These are phyloP conservation scores for Neostapfia colusana DNA, from an alignment of 176 grass and related monocot genomes.

Conservation along the genomic window DNA sequence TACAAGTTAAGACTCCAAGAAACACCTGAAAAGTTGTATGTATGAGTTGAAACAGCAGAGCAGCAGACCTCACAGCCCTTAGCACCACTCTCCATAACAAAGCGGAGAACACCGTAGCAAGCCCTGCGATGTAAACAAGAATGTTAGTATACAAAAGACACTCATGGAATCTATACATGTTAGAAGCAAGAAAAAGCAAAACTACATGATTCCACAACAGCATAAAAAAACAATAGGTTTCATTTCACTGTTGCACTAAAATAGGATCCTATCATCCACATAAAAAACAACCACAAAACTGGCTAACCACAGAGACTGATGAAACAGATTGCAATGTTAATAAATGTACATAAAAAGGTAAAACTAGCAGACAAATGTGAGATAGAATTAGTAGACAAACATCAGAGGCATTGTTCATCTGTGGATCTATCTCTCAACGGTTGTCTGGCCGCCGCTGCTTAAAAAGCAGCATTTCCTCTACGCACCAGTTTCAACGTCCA, in stretches of 20 bases:
- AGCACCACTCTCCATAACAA: slow-evolving; percentile 94
- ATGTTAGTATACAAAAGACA: neutral
- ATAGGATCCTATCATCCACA: neutral
- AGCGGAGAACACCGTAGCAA: slow-evolving; percentile 93
- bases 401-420: slow-evolving; percentile 48
- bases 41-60: neutral
- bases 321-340: too few relatives aligned
- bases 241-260: neutral
- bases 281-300: neutral
- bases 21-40: neutral
- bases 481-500: slow-evolving; percentile 45
- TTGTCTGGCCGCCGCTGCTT: slow-evolving; percentile 78
- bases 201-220: neutral
- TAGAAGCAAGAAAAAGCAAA: neutral
- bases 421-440: slow-evolving; percentile 80
- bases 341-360: neutral
- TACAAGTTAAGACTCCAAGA: neutral
- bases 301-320: too few relatives aligned
- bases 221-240: neutral
- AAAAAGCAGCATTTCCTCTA: slow-evolving; percentile 49
- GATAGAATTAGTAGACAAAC: slow-evolving; percentile 84
- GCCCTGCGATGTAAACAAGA: slow-evolving; percentile 44
- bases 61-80: slow-evolving; percentile 77
- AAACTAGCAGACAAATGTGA: slow-evolving; percentile 37
- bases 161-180: too few relatives aligned